Evolutionary conservation across 768 basidiomycete species (phyloP).

Genomic region (Mycena capillaripes): DNA sequence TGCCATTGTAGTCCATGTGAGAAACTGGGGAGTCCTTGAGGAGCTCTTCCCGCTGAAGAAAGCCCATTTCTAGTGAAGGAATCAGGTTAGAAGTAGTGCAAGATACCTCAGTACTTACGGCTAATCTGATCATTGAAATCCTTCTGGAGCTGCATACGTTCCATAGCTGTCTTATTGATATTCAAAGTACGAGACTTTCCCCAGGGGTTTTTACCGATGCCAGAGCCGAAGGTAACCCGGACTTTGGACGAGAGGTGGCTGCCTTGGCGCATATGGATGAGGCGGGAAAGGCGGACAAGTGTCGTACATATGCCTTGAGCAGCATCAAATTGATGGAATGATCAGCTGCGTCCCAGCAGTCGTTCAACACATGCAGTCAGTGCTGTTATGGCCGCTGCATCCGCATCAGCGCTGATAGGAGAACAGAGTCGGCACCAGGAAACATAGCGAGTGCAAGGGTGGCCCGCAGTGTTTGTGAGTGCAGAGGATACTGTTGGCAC

Average conservation of each 20-base stretch:
- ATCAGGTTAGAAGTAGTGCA: neutral
- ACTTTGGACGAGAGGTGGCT: neutral
- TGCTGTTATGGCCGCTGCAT: too few relatives aligned
- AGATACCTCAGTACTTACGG: neutral
- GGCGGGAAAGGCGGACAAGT: too few relatives aligned
- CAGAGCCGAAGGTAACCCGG: neutral
- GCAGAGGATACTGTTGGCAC: too few relatives aligned
- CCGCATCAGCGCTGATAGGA: too few relatives aligned
- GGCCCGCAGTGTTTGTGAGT: too few relatives aligned
- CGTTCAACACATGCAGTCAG: too few relatives aligned
- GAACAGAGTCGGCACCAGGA: too few relatives aligned
- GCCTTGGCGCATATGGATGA: too few relatives aligned
- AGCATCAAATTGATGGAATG: too few relatives aligned
- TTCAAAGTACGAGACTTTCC: neutral
- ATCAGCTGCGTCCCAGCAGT: too few relatives aligned
- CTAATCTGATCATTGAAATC: neutral
- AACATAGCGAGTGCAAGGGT: too few relatives aligned
- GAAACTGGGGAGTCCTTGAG: neutral
- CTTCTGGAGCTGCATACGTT: neutral
- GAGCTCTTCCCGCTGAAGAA: neutral
- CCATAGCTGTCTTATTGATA: neutral
- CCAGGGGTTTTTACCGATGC: neutral
- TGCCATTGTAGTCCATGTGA: neutral
- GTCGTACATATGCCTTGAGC: too few relatives aligned
- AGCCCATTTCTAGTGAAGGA: neutral